phyloP scores from a whole-genome alignment of 129 eudicot species.

The Erigeron canadensis region DNA sequence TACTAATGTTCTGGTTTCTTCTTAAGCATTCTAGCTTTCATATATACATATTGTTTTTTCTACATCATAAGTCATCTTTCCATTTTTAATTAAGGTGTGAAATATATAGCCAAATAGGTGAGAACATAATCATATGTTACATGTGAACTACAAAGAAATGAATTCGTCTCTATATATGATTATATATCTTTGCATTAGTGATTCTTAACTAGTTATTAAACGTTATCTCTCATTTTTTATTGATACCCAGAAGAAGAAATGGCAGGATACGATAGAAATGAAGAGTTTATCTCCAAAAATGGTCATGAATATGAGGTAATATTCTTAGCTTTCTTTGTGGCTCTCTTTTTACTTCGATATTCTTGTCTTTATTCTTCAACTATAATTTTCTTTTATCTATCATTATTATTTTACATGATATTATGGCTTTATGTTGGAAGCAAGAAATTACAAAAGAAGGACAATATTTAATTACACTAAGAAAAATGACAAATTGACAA shows the following conservation, averaged over 20 bases:
- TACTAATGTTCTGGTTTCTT: conserved; percentile 1
- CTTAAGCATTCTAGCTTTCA: conserved; percentile 8
- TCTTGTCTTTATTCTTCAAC: conserved; percentile 4
- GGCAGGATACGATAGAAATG: conserved; percentile 58
- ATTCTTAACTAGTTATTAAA: background rate
- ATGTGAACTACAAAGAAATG: conserved; percentile 5
- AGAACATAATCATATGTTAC: background rate
- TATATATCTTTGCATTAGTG: too few relatives aligned
- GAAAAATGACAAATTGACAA: too few relatives aligned
- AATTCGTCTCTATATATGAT: conserved; percentile 14
- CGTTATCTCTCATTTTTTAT: conserved; percentile 5
- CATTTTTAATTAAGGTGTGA: too few relatives aligned
- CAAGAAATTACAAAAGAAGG: background rate
- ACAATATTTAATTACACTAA: too few relatives aligned
- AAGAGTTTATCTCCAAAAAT: conserved; percentile 38
- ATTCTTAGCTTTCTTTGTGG: background rate
- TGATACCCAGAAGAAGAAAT: conserved; percentile 26
- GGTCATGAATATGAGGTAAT: conserved; percentile 60
- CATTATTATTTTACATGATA: conserved; percentile 3
- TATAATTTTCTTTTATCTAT: background rate
- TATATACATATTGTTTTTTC: conserved; percentile 11
- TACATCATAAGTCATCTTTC: conserved; percentile 4
- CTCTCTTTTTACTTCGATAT: background rate
- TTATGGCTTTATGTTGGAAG: conserved; percentile 10
- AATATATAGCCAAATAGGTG: conserved; percentile 17